phyloP scores from a whole-genome alignment of 805 yeast species.

The Metschnikowia peoriensis region DNA sequence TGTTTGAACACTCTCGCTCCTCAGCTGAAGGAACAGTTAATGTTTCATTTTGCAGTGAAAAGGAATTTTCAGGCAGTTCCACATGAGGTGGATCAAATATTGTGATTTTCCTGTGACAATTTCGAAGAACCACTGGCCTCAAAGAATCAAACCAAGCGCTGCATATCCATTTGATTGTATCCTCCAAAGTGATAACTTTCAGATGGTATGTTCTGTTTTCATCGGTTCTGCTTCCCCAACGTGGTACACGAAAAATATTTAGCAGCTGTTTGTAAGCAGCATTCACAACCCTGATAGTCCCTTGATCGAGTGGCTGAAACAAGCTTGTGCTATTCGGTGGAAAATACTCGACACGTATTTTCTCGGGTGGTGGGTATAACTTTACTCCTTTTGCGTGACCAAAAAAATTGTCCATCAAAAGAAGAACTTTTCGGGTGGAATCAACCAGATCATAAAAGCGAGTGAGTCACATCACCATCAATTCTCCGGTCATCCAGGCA shows the following conservation, averaged over 20 bases:
- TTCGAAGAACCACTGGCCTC: background rate
- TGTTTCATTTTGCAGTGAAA: no score
- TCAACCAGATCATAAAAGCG: background rate
- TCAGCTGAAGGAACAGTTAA: no score
- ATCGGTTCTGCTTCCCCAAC: background rate
- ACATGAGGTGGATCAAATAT: no score
- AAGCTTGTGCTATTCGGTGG: background rate
- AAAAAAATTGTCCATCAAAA: conserved; percentile 1
- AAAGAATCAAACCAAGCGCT: background rate
- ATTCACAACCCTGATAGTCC: background rate
- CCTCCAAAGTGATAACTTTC: background rate
- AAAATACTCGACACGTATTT: background rate
- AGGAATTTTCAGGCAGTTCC: no score
- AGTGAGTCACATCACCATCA: background rate
- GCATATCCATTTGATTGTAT: background rate
- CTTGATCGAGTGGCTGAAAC: conserved; percentile 2
- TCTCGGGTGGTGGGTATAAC: background rate
- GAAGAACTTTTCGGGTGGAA: background rate
- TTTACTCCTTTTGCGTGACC: background rate
- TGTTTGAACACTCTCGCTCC: no score
- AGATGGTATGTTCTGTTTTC: background rate
- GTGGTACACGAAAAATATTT: background rate
- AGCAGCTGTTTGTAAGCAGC: background rate
- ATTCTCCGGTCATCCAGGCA: conserved; percentile 1
- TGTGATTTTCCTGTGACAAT: background rate